Evolutionary conservation across 1,284 basidiomycete species (phyloP), one percentile per base, ranked within the genome.

Genomic region (Earliella scabrosa): DNA sequence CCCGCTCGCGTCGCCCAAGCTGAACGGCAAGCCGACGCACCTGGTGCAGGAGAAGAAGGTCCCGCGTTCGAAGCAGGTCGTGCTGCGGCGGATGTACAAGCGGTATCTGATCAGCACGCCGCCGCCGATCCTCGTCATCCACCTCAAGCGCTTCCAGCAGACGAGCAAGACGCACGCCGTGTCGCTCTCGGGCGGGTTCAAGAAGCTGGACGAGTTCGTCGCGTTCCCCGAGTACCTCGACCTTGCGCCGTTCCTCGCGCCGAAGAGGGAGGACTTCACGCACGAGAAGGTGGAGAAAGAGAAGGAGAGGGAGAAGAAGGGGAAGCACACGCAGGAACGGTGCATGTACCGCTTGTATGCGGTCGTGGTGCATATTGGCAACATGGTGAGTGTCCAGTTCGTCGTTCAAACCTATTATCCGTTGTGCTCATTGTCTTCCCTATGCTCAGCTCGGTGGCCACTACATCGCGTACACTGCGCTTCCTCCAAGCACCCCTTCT

Each of bases 71-170:
- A 86, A 88, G 60, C 86, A 86, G 41, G 82, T 87, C 54, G 78
- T 97, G 47, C 80, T 90, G 69, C 85, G 92, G 2, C 81, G 91
- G 7, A 94, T 94, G 14, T 94, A 93, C 76, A 98, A 98, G 74
- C 89, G 95, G 8, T 98, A 97, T 72, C 85, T 98, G 57, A 92
- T 98, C 66, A 85, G 90, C 4, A 83, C 82, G 1, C 88, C 93
- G 1, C 95, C 95, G 0, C 93, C 93, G 0, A 84, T 97, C 27
- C 83, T 98, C 55, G 92, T 97, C 50, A 85, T 98, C 58, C 95
- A 98, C 65, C 81, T 97, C 48, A 98, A 97, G 76, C 83, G 95
- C 31, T 98, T 98, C 77, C 93, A 96, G 72, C 92, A 95, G 71
- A 72, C 82, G 45, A 71, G 77, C 54, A 78, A 79, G 73, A 68